Conservation (phyloP, 768 basidiomycete genomes). For the Leucocoprinus leucothites region DNA sequence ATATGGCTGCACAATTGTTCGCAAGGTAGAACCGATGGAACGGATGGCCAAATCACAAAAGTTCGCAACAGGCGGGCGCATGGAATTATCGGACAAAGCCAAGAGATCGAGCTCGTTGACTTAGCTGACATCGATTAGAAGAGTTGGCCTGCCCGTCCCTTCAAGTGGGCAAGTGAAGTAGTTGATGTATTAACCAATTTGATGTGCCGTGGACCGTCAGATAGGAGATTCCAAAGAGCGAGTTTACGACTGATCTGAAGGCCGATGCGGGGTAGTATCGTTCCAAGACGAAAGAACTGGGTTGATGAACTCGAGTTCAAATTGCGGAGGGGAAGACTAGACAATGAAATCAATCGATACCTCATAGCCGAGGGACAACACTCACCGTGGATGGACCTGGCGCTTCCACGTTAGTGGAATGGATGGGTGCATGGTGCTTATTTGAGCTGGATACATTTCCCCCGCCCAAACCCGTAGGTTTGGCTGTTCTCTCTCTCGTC, state of each 20-base stretch:
- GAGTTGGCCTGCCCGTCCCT: no score
- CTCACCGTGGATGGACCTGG: neutral
- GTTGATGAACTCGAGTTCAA: neutral
- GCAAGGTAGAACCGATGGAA: no score
- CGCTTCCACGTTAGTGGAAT: neutral
- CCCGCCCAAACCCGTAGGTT: slow-evolving; percentile 2
- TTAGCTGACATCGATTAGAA: no score
- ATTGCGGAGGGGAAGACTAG: neutral
- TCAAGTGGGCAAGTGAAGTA: no score
- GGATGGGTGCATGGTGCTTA: neutral
- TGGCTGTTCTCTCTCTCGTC: slow-evolving; percentile 16
- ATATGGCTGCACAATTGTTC: no score
- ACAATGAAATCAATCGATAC: neutral
- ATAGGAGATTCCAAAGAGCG: no score
- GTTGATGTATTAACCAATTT: no score
- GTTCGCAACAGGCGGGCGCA: no score
- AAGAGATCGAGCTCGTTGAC: no score
- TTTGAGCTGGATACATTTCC: slow-evolving; percentile 7
- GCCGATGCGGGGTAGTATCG: neutral
- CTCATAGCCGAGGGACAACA: neutral
- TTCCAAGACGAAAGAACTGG: slow-evolving; percentile 8
- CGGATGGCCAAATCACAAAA: no score
- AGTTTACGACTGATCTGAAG: neutral
- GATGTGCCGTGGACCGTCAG: no score
- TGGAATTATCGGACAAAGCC: no score